Base-by-base conservation (phyloP, 2,329 filamentous ascomycete species). In the Neoarthrinium moseri region DNA sequence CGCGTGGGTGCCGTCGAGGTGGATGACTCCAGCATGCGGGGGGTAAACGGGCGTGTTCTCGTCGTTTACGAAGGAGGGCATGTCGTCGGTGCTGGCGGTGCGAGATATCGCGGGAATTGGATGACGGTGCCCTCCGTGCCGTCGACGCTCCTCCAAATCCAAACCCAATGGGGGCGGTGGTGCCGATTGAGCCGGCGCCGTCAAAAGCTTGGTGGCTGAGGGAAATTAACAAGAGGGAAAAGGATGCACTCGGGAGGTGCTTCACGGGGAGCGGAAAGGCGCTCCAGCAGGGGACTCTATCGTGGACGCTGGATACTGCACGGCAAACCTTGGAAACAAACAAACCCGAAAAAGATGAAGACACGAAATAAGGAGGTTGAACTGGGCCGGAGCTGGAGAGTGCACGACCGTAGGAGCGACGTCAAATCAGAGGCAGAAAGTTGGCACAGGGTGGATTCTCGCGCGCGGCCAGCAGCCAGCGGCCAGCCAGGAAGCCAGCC, bases 51-150 rank as follows among this genome's bases (percentile, higher is more conserved):
- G 58, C 17, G 60, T 56, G 48, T 62, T 62, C 48, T 65, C 60
- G 63, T 76, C 68, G 61, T 69, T 68, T 54, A 78, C 60, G 62
- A 78, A 80, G 53, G 75, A 78, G 68, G 77, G 77, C 77, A 80
- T 80, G 52, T 64, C 58, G 53, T 33, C 23, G 49, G 49, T 39
- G 38, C n/a, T n/a, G n/a, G n/a, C n/a, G n/a, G n/a, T n/a, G n/a
- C n/a, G n/a, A n/a, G n/a, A n/a, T n/a, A n/a, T n/a, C n/a, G n/a
- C n/a, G n/a, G n/a, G n/a, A n/a, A n/a, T n/a, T n/a, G n/a, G n/a
- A n/a, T 26, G 30, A 22, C 41, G 29, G 17, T 24, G 24, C 18
- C 33, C 18, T 36, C 18, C 35, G 12, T 15, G 10, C 35, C 22
- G 24, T 29, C 37, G 11, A 13, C 24, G 15, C 24, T 27, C 23